A percentile compares a stretch with the other conserved stretches of the same genome.
phyloP scores from a whole-genome alignment of 352 stramenopile genomes.

The Phytophthora hibernalis region DNA sequence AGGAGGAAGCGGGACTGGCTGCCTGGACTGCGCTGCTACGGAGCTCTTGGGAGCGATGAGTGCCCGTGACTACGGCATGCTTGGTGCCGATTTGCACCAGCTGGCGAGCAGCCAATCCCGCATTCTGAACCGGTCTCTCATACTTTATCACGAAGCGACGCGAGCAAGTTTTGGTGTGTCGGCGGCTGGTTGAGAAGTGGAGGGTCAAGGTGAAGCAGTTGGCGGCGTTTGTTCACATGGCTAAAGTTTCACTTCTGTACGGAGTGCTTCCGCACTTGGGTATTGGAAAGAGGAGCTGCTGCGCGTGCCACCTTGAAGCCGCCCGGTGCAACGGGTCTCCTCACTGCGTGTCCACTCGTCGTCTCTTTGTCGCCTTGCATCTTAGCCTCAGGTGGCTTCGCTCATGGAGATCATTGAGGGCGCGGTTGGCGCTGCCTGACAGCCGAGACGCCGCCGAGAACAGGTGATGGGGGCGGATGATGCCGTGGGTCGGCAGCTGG shows the following conservation, averaged over 20 bases:
- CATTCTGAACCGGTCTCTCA: not conserved
- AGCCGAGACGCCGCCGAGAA: not conserved
- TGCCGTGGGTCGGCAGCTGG: not conserved
- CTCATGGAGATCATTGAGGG: not conserved
- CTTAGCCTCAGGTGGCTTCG: not conserved
- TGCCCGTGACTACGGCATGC: conserved; percentile 21
- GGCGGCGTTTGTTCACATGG: not conserved
- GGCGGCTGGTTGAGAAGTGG: not conserved
- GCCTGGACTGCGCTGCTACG: conserved; percentile 3
- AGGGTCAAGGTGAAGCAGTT: not conserved
- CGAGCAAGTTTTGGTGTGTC: not conserved
- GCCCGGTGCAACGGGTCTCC: not conserved
- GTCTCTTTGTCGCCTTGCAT: not conserved
- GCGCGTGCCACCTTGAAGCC: not conserved
- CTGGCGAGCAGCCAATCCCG: not conserved
- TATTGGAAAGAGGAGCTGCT: not conserved
- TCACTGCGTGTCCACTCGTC: not conserved
- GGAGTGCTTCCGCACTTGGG: too few species aligned
- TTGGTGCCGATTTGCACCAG: conserved; percentile 26
- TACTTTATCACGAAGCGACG: not conserved
- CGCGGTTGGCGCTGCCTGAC: not conserved
- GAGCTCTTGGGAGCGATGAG: conserved; percentile 8
- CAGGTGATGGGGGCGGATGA: not conserved
- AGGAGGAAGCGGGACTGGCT: conserved; percentile 33
- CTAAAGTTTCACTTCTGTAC: not conserved